A percentile compares a stretch with the other conserved stretches of the same genome.
phyloP scores from a whole-genome alignment of 1,284 basidiomycete species.

The Ceratobasidium theobromae region DNA sequence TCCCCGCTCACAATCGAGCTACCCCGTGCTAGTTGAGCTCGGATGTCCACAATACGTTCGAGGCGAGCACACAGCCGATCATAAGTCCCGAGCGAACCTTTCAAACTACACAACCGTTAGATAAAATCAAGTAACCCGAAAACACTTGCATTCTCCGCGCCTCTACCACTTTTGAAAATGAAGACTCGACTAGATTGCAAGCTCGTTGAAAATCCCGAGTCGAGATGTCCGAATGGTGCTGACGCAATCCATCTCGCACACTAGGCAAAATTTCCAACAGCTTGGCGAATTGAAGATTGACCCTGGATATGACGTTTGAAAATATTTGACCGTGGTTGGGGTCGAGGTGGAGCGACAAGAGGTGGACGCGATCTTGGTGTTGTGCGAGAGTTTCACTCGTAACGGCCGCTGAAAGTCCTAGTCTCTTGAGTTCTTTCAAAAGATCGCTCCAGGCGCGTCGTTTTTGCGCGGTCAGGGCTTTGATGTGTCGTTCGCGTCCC shows the following conservation, averaged over 20 bases:
- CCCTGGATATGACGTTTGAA: slow-evolving; percentile 45
- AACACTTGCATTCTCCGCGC: slow-evolving; percentile 48
- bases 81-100: slow-evolving; percentile 3
- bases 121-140: not conserved
- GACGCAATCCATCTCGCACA: slow-evolving; percentile 63
- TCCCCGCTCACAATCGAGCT: not conserved
- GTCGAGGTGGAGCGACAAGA: slow-evolving; percentile 45
- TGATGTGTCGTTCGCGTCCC: slow-evolving; percentile 66
- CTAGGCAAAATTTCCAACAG: slow-evolving; percentile 68
- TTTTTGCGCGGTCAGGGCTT: slow-evolving; percentile 77
- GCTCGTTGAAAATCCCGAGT: slow-evolving; percentile 85
- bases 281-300: slow-evolving; percentile 72
- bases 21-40: not conserved
- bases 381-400: slow-evolving; percentile 69
- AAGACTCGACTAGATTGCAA: slow-evolving; percentile 78
- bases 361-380: slow-evolving; percentile 47
- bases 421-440: slow-evolving; percentile 82
- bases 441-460: slow-evolving; percentile 90
- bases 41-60: slow-evolving; percentile 14
- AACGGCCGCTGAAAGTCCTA: slow-evolving; percentile 74
- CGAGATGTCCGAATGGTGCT: slow-evolving; percentile 79
- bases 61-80: not conserved
- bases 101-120: not conserved
- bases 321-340: slow-evolving; percentile 35
- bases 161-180: slow-evolving; percentile 60